phyloP scores from a whole-genome alignment of 306 rosid genomes.

The Lagenaria siceraria region DNA sequence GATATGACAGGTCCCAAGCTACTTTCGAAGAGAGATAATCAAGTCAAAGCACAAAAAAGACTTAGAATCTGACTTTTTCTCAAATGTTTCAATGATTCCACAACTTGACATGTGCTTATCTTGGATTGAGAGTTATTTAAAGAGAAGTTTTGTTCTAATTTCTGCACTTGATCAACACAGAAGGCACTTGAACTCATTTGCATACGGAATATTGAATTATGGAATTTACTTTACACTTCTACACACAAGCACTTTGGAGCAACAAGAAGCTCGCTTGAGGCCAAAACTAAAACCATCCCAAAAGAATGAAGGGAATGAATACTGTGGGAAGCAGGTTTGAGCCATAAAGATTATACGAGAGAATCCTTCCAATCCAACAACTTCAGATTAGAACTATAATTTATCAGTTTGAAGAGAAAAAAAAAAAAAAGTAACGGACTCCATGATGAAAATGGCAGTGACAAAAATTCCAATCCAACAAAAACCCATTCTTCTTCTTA shows the following conservation, averaged over 20 bases:
- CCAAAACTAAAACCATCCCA: neutral
- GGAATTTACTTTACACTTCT: neutral
- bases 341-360: neutral
- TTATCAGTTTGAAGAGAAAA: neutral
- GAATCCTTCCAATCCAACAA: neutral
- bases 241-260: neutral
- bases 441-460: slow-evolving; percentile 31
- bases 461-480: neutral
- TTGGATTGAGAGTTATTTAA: neutral
- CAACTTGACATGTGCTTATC: neutral
- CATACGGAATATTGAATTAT: neutral
- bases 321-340: neutral
- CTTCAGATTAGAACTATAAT: neutral
- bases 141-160: neutral
- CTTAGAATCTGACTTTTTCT: neutral
- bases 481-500: neutral
- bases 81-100: neutral
- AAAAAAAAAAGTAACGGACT: neutral
- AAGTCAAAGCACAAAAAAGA: neutral
- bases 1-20: neutral
- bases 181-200: neutral
- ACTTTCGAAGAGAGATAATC: neutral
- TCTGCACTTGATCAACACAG: neutral
- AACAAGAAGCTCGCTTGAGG: neutral
- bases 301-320: neutral